Percentiles rank a stretch among this genome's conserved stretches.
Conservation (phyloP, 2,329 filamentous ascomycete genomes). For the Furcasterigmium furcatum region DNA sequence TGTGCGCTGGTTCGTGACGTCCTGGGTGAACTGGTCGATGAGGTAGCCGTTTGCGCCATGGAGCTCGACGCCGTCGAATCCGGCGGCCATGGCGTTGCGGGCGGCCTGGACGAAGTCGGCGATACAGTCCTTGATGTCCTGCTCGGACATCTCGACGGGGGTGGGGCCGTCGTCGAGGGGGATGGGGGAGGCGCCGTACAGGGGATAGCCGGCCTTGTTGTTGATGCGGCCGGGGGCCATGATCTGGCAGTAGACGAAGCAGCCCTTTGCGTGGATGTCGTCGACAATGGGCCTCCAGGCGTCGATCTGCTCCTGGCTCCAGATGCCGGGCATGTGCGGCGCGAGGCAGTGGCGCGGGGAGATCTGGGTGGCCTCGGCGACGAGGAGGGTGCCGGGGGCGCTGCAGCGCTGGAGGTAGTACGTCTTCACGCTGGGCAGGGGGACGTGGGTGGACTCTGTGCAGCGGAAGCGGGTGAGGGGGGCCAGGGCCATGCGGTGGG, state of each 20-base stretch:
- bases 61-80: constrained; percentile 68
- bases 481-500: constrained; percentile 18
- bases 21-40: constrained; percentile 56
- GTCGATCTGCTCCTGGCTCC: constrained; percentile 48
- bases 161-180: constrained; percentile 42
- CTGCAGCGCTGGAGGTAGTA: constrained; percentile 43
- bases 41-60: constrained; percentile 59
- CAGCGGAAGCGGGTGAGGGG: constrained; percentile 18
- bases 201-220: constrained; percentile 19
- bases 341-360: constrained; percentile 28
- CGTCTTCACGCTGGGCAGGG: constrained; percentile 21
- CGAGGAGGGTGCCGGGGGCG: constrained; percentile 36
- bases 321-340: constrained; percentile 52
- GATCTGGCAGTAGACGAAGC: constrained; percentile 59
- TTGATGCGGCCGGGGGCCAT: constrained; percentile 59
- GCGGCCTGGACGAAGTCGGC: constrained; percentile 51
- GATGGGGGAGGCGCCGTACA: constrained; percentile 23
- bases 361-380: constrained; percentile 42
- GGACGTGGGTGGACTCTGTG: constrained; percentile 10
- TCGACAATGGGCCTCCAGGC: constrained; percentile 60
- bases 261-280: constrained; percentile 60
- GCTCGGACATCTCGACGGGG: constrained; percentile 60
- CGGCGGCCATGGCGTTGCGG: constrained; percentile 55
- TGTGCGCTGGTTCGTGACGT: constrained; percentile 43
- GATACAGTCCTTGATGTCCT: constrained; percentile 62